Conservation (phyloP, 2,329 filamentous ascomycete genomes). For the Polychaeton citri region DNA sequence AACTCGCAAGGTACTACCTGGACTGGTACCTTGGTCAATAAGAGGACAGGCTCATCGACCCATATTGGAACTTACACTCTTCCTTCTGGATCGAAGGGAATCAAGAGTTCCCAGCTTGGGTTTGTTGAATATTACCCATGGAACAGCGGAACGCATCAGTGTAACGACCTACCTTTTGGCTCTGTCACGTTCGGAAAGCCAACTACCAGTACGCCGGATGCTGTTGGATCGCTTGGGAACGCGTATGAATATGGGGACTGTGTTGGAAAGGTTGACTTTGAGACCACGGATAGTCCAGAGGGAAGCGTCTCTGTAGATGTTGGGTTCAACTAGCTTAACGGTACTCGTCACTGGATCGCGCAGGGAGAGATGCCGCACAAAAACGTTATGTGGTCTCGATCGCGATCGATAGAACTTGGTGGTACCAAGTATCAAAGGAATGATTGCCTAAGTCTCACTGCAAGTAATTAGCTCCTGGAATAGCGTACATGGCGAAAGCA, state of each 20-base stretch:
- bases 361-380: too few relatives aligned
- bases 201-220: constrained; percentile 4
- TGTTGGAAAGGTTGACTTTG: constrained; percentile 12
- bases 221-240: constrained; percentile 5
- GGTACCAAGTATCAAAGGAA: too few relatives aligned
- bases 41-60: constrained; percentile 7
- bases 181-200: constrained; percentile 1
- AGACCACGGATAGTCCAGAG: constrained; percentile 3
- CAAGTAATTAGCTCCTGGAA: too few relatives aligned
- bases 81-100: constrained; percentile 11
- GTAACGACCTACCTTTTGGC: constrained; percentile 1
- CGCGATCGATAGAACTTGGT: too few relatives aligned
- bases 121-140: constrained; percentile 20
- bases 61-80: constrained; percentile 18
- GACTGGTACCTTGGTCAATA: constrained; percentile 17
- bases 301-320: constrained; percentile 1
- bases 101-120: constrained; percentile 12
- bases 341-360: too few relatives aligned
- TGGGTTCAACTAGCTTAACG: background rate
- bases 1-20: constrained; percentile 16
- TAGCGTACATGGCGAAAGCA: too few relatives aligned
- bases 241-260: constrained; percentile 20
- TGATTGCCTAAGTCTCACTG: too few relatives aligned
- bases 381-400: too few relatives aligned
- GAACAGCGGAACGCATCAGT: constrained; percentile 6